Evolutionary conservation across 2,329 filamentous ascomycete species (phyloP), one percentile per base, ranked within the genome.

Genomic region (Aureobasidium namibiae): DNA sequence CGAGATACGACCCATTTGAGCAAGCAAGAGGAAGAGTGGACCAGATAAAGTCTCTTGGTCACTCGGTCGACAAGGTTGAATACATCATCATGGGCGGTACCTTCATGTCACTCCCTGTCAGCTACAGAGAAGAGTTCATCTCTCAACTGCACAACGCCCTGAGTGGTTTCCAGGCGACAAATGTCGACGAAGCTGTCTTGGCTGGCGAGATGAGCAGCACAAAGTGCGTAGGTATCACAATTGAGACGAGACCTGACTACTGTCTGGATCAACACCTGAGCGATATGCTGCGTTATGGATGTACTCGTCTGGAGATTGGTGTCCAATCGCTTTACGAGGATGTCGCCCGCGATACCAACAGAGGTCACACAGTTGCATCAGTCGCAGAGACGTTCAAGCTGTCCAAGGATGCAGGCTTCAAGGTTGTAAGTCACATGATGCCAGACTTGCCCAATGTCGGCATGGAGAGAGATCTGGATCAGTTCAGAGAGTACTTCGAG

Each of bases 31-130:
- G 94, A 42, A 85, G 94, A 66, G 92, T 99, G 6, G 95, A 99
- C 67, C 94, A 99, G 76, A 90, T 99, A 70, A 95, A 95, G 73
- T 89, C 90, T 1, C 81, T 99, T 0, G 94, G 94, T 0, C 94
- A 99, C 74, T 96, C 90, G 46, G 94, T 99, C 49, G 94, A 99
- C 76, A 99, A 99, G 74, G 94, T 99, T 24, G 94, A 99, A 77
- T 99, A 97, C 74, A 99, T 99, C 70, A 96, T 99, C 71, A 99
- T 99, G 94, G 94, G 94, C 61, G 94, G 94, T 65, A 99, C 94
- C 0, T 99, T 99, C 75, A 99, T 99, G 95, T 97, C 92, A 2
- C 76, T 99, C 26, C 82, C 92, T 9, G 86, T 91, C 67, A 85
- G 87, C 24, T 99, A 99, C 73, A 82, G 94, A 29, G 90, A 99